phyloP scores from a whole-genome alignment of 148 eudicot genomes.

The Pharnaceum exiguum region DNA sequence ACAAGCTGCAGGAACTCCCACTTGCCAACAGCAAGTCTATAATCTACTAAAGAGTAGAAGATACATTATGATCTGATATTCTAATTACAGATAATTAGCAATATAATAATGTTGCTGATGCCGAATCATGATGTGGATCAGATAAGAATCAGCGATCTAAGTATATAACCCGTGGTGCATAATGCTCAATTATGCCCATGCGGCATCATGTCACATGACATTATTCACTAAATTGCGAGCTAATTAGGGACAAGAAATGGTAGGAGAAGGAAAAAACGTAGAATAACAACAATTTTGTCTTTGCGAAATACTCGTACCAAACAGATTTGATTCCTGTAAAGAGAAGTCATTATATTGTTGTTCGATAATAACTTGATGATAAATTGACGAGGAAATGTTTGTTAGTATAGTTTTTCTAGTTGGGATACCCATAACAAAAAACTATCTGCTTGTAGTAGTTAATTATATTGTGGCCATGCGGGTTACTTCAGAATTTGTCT shows the following conservation, averaged over 20 bases:
- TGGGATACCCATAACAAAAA: conserved; percentile 4
- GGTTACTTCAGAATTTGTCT: conserved; percentile 9
- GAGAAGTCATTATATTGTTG: neutral
- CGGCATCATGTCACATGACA: conserved; percentile 18
- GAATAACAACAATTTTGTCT: neutral
- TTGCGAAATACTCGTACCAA: conserved; percentile 5
- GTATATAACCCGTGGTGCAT: conserved; percentile 2
- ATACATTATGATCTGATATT: neutral
- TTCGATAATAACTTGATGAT: neutral
- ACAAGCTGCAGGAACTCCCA: too few relatives aligned
- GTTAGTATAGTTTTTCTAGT: conserved; percentile 22
- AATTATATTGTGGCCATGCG: conserved; percentile 13
- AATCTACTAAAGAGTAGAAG: conserved; percentile 1
- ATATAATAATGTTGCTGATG: conserved; percentile 1
- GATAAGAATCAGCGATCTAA: conserved; percentile 7
- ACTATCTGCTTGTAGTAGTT: neutral
- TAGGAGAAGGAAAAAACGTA: neutral
- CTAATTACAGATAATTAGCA: neutral
- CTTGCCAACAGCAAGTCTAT: too few relatives aligned
- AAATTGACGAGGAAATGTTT: neutral
- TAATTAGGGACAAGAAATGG: neutral
- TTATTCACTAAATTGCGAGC: conserved; percentile 5
- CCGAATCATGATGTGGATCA: conserved; percentile 12
- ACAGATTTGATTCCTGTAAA: neutral
- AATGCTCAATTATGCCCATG: conserved; percentile 15